Base-by-base conservation (phyloP, 352 stramenopile species). In the Elongisporangium prolatum region DNA sequence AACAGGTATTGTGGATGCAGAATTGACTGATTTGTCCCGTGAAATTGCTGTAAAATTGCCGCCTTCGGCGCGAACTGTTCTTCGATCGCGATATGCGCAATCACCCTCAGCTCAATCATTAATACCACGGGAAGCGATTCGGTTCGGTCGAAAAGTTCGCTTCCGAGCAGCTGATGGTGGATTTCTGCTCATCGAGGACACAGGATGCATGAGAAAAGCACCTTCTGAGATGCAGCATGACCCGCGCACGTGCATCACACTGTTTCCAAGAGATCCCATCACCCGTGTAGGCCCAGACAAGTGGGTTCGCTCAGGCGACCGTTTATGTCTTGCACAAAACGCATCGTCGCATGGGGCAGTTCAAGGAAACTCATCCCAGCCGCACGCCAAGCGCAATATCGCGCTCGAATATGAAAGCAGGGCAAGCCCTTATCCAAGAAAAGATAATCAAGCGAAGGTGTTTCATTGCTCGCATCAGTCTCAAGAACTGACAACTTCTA, bases 151-250 rank as follows among this genome's bases (percentile, higher is more conserved):
- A 0, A 21, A 65, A n/a, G 69, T 85, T 20, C 72, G 64, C 21
- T 63, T 85, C 16, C 63, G 72, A 40, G 65, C 75, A 0, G 58
- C 63, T 4, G 72, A 85, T 25, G 70, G 75, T 0, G 64, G 69
- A 16, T 76, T 69, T 28, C 59, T 85, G 6, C 61, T 74, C 9
- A 21, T 85, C 10, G 75, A 82, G 21, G 54, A 49, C 2, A 64
- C 76, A 28, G 72, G 75, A 2, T 65, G 51, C 1, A 7, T 82
- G 21, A 60, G 65, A 18, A 85, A 85, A 59, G 57, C 67, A 7
- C 50, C 67, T 1, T 13, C 52, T 2, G 48, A 59, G 8, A 55
- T 63, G 48, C 50, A 17, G 7, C 54, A 65, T 10, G 72, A 85
- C 37, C 61, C 69, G 1, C 60, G 70, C 0, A 78, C 75, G 13